Evolutionary conservation across 345 rosid genomes (phyloP), one percentile per base, ranked within the genome.

Genomic region (Brassica juncea): DNA sequence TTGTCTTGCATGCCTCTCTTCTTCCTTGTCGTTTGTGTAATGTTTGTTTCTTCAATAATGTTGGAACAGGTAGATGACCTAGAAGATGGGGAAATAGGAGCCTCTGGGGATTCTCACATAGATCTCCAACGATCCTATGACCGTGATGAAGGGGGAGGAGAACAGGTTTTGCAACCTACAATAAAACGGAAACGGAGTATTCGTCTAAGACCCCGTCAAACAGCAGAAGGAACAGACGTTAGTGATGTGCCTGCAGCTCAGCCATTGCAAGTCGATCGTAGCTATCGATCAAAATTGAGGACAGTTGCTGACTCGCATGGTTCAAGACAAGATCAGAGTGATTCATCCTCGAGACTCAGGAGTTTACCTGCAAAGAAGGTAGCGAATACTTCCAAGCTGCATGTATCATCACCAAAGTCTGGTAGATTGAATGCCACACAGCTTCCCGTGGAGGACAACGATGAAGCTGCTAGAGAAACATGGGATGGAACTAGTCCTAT

Each of bases 41-140:
- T 54, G 73, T 80, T 72, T 82, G 79, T 32, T 72, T 55, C 61
- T 64, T 31, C 72, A 66, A 16, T 74, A 66, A 77, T 78, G 68
- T 82, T 76, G 66, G 77, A 35, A 77, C 91, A 96, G 99, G 75
- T 82, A 25, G 97, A 96, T 85, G 99, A 96, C 52, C 86, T 96
- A 54, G 99, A 96, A 84, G 99, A 96, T 74, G 99, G 99, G 71
- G 99, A 96, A 85, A 93, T 96, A 74, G 99, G 89, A n/a, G 77
- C 87, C 42, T 95, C 99, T 21, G 97, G 90, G 84, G 99, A 93
- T 81, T 93, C 98, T 82, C 97, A 90, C 83, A 68, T 87, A 84
- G 98, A 93, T 65, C 94, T 77, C 80, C 97, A 88, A 81, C 96
- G 88, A 77, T 96, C 99, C 66, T 97, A 90, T 80, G 98, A 92